Evolutionary conservation across 805 yeast species (phyloP).

Genomic region (Monosporozyma unispora): DNA sequence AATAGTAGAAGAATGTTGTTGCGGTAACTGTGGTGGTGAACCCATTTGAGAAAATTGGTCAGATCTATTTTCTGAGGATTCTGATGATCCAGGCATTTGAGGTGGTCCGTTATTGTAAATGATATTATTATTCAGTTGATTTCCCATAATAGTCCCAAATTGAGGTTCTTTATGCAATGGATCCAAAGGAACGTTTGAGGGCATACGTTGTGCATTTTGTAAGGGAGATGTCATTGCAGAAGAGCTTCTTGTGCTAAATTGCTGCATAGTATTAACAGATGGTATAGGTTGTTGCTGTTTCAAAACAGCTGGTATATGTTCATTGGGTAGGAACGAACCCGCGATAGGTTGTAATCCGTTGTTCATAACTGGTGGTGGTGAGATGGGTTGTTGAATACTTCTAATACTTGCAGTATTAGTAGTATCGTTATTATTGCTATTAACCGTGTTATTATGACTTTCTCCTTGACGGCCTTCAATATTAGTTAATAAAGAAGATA

Average conservation of each 20-base stretch:
- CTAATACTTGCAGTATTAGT: neutral
- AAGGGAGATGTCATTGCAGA: neutral
- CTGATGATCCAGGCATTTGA: neutral
- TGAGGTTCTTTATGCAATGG: neutral
- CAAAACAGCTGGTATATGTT: neutral
- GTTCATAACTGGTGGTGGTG: neutral
- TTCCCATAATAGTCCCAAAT: neutral
- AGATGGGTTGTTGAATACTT: neutral
- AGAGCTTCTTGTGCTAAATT: neutral
- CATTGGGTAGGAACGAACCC: neutral
- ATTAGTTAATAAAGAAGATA: slow-evolving; percentile 3
- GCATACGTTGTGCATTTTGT: neutral
- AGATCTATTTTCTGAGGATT: neutral
- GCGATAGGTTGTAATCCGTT: neutral
- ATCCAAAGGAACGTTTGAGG: neutral
- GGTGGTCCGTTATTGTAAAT: neutral
- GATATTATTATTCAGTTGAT: neutral
- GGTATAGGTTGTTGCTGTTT: neutral
- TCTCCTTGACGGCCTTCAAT: neutral
- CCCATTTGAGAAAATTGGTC: neutral
- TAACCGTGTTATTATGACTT: neutral
- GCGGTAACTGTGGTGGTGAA: neutral
- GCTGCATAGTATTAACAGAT: neutral
- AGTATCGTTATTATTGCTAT: neutral
- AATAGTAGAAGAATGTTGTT: neutral